Evolutionary conservation across 805 yeast species (phyloP).

Genomic region (Candida chilensis): DNA sequence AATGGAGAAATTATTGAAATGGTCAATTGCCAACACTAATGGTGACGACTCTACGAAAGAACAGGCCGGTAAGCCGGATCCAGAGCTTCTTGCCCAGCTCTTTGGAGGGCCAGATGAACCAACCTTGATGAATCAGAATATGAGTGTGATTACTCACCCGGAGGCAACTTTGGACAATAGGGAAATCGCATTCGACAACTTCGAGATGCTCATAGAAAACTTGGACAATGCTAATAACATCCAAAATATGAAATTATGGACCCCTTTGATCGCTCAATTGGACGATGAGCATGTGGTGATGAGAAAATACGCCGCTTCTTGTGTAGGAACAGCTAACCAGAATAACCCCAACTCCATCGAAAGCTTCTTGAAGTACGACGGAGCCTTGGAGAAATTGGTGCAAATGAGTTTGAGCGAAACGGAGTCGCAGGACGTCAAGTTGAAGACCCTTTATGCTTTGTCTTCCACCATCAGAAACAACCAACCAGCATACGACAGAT

Average conservation of each 20-base stretch:
- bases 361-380: slow-evolving; percentile 44
- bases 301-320: slow-evolving; percentile 54
- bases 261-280: slow-evolving; percentile 47
- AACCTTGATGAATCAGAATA: slow-evolving; percentile 72
- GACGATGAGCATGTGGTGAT: slow-evolving; percentile 32
- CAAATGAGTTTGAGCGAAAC: slow-evolving; percentile 9
- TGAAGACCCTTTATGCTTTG: slow-evolving; percentile 72
- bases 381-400: slow-evolving; percentile 40
- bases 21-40: slow-evolving; percentile 80
- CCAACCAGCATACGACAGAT: slow-evolving; percentile 41
- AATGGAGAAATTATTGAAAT: slow-evolving; percentile 87
- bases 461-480: slow-evolving; percentile 69
- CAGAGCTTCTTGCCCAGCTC: slow-evolving; percentile 68
- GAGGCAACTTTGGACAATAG: slow-evolving; percentile 57
- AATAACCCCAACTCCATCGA: slow-evolving; percentile 74
- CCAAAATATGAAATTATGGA: slow-evolving; percentile 79
- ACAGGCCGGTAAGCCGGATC: slow-evolving; percentile 65
- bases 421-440: slow-evolving; percentile 22
- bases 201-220: slow-evolving; percentile 90
- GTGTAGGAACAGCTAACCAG: slow-evolving; percentile 87
- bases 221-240: slow-evolving; percentile 92
- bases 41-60: slow-evolving; percentile 62
- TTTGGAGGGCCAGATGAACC: slow-evolving; percentile 88
- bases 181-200: slow-evolving; percentile 75
- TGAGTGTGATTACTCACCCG: slow-evolving; percentile 47